phyloP scores from a whole-genome alignment of 1,284 basidiomycete species.

The Melampsora americana region DNA sequence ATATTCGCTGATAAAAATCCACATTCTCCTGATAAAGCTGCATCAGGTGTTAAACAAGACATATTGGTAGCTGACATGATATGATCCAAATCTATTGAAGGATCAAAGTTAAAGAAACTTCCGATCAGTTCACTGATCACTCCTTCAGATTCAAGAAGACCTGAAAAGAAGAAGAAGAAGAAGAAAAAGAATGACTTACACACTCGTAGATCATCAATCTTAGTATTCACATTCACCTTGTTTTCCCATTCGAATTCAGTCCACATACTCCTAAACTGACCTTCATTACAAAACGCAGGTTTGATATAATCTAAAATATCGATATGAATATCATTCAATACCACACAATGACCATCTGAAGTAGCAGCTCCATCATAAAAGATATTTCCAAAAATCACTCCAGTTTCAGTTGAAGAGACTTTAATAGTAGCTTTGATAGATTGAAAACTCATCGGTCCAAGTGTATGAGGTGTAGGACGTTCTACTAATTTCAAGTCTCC shows the following conservation, averaged over 20 bases:
- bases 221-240: constrained; percentile 83
- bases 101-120: neutral
- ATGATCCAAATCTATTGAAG: constrained; percentile 65
- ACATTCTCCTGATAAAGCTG: constrained; percentile 82
- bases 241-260: constrained; percentile 99
- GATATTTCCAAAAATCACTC: constrained; percentile 97
- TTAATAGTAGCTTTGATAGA: constrained; percentile 99
- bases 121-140: too few species aligned
- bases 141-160: neutral
- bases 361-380: constrained; percentile 90
- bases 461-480: constrained; percentile 83
- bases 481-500: constrained; percentile 98
- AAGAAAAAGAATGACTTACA: constrained; percentile 27
- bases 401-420: constrained; percentile 94
- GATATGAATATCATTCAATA: constrained; percentile 95
- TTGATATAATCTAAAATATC: constrained; percentile 99
- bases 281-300: constrained; percentile 91
- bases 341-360: constrained; percentile 70
- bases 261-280: constrained; percentile 90
- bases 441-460: constrained; percentile 95
- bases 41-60: constrained; percentile 91
- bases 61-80: constrained; percentile 93
- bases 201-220: constrained; percentile 57
- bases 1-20: constrained; percentile 91
- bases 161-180: neutral